Base-by-base conservation (phyloP, 2,329 filamentous ascomycete species). In the Annulohypoxylon truncatum region DNA sequence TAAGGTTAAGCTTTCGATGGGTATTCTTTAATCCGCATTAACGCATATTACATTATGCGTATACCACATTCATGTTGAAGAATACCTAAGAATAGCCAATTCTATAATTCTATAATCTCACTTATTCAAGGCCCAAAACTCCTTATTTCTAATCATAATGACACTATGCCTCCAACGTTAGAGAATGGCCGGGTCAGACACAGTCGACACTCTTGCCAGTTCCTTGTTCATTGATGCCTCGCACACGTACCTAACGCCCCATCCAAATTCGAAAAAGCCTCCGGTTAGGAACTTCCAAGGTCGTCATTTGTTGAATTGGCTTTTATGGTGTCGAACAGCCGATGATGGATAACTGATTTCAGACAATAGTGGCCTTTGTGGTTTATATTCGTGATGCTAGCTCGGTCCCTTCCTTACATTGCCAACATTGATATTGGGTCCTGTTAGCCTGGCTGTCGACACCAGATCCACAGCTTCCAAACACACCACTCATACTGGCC, bases 381-480 rank as follows among this genome's bases (percentile, higher is more conserved):
- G 55, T 38, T 54, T 54, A 63, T 20, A 71, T 50, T 33, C 65
- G 65, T n/a, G 72, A 55, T 33, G 70, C 50, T 28, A 67, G 26
- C n/a, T 67, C 52, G 46, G 56, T 62, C 29, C 24, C 26, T 28
- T 71, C 77, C 46, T 75, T 79, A 69, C 80, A 82, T n/a, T 73
- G 67, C 78, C 79, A 81, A 62, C 80, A 82, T 48, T 75, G 73
- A 31, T 77, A 74, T n/a, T 68, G 67, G 4, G 75, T 78, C 10
- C 70, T 72, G 63, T 72, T 78, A 13, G 71, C 71, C 62, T 74
- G 74, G 47, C 64, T 78, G 31, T 68, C 68, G 4, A 78, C 68
- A 0, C 77, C 78, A 9, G 68, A 72, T n/a, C 77, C 77, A 53
- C 80, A 82, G 59, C 77, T 78, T 29, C 79, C 80, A 62, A 82